Evolutionary conservation across 2,329 filamentous ascomycete species (phyloP), one percentile per base, ranked within the genome.

Genomic region (Fusarium buxicola): DNA sequence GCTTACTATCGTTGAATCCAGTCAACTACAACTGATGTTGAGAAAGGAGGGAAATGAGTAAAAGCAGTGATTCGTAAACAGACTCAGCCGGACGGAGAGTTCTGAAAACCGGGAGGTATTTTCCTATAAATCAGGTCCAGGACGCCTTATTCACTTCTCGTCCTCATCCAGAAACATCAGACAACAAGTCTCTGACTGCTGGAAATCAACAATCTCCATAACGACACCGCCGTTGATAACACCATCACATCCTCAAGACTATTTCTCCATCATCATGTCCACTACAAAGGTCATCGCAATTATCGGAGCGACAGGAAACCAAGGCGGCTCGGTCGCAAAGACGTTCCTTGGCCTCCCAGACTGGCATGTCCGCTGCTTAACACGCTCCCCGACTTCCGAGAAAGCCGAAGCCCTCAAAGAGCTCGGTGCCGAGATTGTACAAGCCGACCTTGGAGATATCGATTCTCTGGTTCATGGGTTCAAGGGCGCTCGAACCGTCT

Each of bases 311-410:
- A 83, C 80, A 3, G 81, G 79, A 45, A 78, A 74, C 38, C 81
- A 84, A 63, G 82, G 82, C 50, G 77, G 78, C 16, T 81, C 80
- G 2, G 82, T 84, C 7, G 78, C 76, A 25, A 77, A 75, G 24
- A 70, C 75, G 4, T 81, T 84, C 52, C 72, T 80, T 18, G 65
- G 69, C 16, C 59, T 60, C 2, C 65, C 77, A 1, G 60, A 47
- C 31, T 84, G 76, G 73, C 65, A 71, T 5, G 79, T 84, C 43
- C 79, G 81, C 44, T 78, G 75, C 31, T 63, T 84, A 11, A 84
- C 81, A 5, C 79, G 82, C 32, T 73, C 78, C 41, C 59, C 77
- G 5, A 59, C 69, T 5, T 81, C 80, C 13, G 38, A 74, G 9
- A 74, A 77, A 11, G 77, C 81, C 0, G 72, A 76, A 39, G 68